Base-by-base conservation (phyloP, 2,329 filamentous ascomycete species). In the Septoria linicola region DNA sequence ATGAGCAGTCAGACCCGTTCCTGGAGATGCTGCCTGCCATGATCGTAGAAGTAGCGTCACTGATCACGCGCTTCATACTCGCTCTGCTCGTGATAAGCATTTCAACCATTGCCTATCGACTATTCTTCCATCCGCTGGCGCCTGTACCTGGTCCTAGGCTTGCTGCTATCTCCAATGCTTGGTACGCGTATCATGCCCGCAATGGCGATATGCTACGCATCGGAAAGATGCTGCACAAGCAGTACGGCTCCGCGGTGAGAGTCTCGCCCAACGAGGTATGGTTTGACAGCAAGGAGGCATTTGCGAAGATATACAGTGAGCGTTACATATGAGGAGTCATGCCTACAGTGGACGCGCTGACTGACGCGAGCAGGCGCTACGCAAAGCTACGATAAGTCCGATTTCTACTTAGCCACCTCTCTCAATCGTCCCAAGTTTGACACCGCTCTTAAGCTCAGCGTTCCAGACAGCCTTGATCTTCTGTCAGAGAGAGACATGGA, bases 201-300 rank as follows among this genome's bases (percentile, higher is more conserved):
- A 58, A 58, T 42, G 55, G 55, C 7, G n/a, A 41, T 2, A 53
- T 55, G 55, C 34, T 58, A 25, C 17, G 31, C 2, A 36, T 58
- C 4, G 55, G 52, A 32, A 51, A 54, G 31, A 40, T 41, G 6
- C 58, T 73, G 4, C 72, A 74, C 58, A 47, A 58, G 3, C 48
- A 58, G 20, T 73, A 73, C 57, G 75, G 75, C 4, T 64, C 66
- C 1, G 66, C 76, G 8, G 74, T 79, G 3, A 71, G 76, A 17
- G 64, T 78, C 32, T 70, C 69, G 3, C 76, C 76, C 1, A 68
- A 75, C 49, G 74, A 77, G 57, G 75, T 70, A n/a, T 57, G 54
- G 53, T 30, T 59, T 14, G 44, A 54, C 41, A 57, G 49, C 35
- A 56, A 52, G 46, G 49, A 52, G 7, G 44, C 54, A 4, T 54